Evolutionary conservation across 2,329 filamentous ascomycete genomes (phyloP).

Genomic region (Ophiostoma piceae): DNA sequence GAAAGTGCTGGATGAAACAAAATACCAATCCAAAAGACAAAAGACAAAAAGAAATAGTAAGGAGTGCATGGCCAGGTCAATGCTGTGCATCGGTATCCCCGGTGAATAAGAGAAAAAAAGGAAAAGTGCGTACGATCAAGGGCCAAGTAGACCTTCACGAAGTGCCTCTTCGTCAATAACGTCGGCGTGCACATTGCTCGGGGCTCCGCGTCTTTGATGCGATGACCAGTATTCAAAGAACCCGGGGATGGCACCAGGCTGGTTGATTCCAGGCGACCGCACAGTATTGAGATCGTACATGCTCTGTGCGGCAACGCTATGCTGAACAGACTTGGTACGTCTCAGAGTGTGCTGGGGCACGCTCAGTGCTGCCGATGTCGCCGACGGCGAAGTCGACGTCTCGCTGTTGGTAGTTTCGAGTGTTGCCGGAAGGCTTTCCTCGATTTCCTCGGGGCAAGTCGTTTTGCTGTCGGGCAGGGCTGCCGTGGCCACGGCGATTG

Average conservation of each 20-base stretch:
- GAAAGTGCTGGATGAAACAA: not conserved
- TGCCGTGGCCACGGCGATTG: not conserved
- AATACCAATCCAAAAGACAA: not conserved
- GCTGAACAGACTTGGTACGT: not conserved
- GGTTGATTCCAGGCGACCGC: constrained; percentile 69
- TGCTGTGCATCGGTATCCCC: constrained; percentile 5
- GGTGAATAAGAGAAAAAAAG: not conserved
- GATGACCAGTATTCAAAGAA: constrained; percentile 55
- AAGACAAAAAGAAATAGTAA: not conserved
- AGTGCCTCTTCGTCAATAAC: constrained; percentile 56
- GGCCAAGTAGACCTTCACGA: constrained; percentile 51
- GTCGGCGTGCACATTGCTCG: constrained; percentile 54
- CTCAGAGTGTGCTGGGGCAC: not conserved
- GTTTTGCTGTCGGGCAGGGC: not conserved
- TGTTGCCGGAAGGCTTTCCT: not conserved
- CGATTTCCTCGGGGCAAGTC: not conserved
- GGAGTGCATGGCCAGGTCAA: not conserved
- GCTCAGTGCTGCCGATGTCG: not conserved
- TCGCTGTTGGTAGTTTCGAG: not conserved
- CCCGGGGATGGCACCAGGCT: constrained; percentile 67
- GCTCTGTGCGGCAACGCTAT: constrained; percentile 19
- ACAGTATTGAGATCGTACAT: constrained; percentile 36
- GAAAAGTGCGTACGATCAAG: not conserved
- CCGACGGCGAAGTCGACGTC: not conserved
- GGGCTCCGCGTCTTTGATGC: constrained; percentile 47